Base-by-base conservation (phyloP, 2,329 filamentous ascomycete species). In the Aspergillus udagawae region DNA sequence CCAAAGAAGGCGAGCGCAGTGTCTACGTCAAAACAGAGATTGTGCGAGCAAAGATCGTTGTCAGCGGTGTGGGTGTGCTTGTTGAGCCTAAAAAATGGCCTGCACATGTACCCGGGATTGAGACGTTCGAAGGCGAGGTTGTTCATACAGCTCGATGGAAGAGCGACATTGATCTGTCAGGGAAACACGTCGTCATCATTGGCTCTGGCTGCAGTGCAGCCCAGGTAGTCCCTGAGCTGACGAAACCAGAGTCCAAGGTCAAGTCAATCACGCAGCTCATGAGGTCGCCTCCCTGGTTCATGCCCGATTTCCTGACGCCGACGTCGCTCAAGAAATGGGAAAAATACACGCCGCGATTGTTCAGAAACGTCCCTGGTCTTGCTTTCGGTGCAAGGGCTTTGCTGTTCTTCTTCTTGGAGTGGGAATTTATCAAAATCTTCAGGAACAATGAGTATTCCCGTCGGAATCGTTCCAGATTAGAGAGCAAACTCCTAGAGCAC, bases 31-130 rank as follows among this genome's bases (percentile, higher is more conserved):
- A 77, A 52, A 79, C 77, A 20, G 83, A 86, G 62, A 77, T 74
- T 17, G 75, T 85, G 28, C 74, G 79, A 51, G 77, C 81, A 25
- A 84, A 83, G 64, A 68, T 84, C n/a, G 73, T 86, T 20, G 70
- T 83, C 54, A 82, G 78, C 61, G 77, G 76, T 49, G 82, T 83
- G 17, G 84, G 84, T 12, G 81, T 79, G 1, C 69, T 86, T 5
- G 80, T 84, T 0, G 80, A 85, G 56, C 83, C 83, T 1, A 79
- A 76, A 38, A 69, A 70, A 20, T 80, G 77, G 74, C 81, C 82
- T 2, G 71, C 79, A 10, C 72, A 77, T 20, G 76, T 85, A 14
- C 60, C 60, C 17, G 68, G 67, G 10, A 64, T 65, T 53, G 67
- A 71, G 21, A 55, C 59, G 2, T 72, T 71, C 57, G 53, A 62